Base-by-base conservation (phyloP, 1,139 yeast species). In the Pichia sp. region DNA sequence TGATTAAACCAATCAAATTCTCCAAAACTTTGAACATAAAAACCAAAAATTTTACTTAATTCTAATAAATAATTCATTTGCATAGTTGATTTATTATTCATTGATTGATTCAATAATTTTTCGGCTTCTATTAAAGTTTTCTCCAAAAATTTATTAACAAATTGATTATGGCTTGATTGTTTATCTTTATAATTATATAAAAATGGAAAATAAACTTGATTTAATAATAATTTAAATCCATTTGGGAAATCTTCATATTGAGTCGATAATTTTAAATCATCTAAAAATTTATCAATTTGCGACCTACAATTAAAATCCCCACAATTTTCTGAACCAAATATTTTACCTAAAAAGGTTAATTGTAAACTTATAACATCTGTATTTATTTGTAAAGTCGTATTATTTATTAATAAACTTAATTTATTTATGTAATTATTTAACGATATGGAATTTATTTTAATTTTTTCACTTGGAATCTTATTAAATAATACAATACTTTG, bases 401-500 rank as follows among this genome's bases (percentile, higher is more conserved):
- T 22, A 20, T 29, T 41, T 1, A 43, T 30, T 4, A 49, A 30
- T 3, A 23, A n/a, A 3, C 23, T 29, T n/a, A 50, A 28, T 10
- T 35, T 30, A 4, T 30, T 36, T 7, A 39, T 22, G 28, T 44
- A 48, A 5, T 29, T 29, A 2, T 9, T 11, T 20, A 47, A n/a
- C 11, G 47, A n/a, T 1, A 23, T 22, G 12, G 12, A 10, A 11
- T 30, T 9, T 7, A 45, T 33, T 3, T 16, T 22, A 4, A 42
- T 27, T 6, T 30, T 24, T 20, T n/a, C 20, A 9, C 30, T 6
- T 25, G 50, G 48, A 3, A 48, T 10, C 26, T 50, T 51, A 10
- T 45, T 51, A 3, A 51, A 35, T 16, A 51, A 29, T 4, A 30
- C 37, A 23, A 51, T 51, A 25, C 53, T 48, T 25, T 51, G 54